Evolutionary conservation across 352 stramenopile genomes (phyloP).

Genomic region (Globisporangium heterothallicum): DNA sequence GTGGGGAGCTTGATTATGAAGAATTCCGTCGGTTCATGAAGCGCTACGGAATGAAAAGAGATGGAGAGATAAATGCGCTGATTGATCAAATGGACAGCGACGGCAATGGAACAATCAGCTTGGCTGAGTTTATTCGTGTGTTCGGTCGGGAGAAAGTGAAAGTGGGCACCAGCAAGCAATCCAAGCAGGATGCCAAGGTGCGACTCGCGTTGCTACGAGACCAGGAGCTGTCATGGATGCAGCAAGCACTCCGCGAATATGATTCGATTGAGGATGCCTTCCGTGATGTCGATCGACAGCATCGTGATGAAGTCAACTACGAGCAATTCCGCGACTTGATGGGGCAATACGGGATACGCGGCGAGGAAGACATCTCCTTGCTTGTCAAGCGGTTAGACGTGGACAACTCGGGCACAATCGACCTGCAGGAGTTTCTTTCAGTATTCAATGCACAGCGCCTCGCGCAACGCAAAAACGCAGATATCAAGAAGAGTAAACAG

Average conservation of each 20-base stretch:
- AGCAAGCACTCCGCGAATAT: conserved; percentile 32
- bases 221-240: conserved; percentile 49
- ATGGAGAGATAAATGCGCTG: conserved; percentile 28
- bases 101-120: conserved; percentile 34
- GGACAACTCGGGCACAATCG: conserved; percentile 42
- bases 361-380: conserved; percentile 40
- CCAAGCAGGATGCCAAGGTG: conserved; percentile 13
- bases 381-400: conserved; percentile 40
- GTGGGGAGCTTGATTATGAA: conserved; percentile 36
- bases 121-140: conserved; percentile 33
- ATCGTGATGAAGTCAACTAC: conserved; percentile 37
- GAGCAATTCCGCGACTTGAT: conserved; percentile 57
- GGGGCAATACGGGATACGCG: conserved; percentile 40
- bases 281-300: conserved; percentile 27
- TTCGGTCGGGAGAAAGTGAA: conserved; percentile 18
- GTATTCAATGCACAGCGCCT: conserved; percentile 40
- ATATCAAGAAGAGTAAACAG: not conserved
- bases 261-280: conserved; percentile 45
- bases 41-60: conserved; percentile 36
- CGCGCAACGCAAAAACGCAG: conserved; percentile 8
- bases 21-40: conserved; percentile 51
- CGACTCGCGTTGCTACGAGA: conserved; percentile 27
- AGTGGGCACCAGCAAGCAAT: conserved; percentile 1
- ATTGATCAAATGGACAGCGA: conserved; percentile 36
- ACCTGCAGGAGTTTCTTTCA: conserved; percentile 47